Conservation (phyloP, 1,139 yeast species). For the Geotrichum fermentans region DNA sequence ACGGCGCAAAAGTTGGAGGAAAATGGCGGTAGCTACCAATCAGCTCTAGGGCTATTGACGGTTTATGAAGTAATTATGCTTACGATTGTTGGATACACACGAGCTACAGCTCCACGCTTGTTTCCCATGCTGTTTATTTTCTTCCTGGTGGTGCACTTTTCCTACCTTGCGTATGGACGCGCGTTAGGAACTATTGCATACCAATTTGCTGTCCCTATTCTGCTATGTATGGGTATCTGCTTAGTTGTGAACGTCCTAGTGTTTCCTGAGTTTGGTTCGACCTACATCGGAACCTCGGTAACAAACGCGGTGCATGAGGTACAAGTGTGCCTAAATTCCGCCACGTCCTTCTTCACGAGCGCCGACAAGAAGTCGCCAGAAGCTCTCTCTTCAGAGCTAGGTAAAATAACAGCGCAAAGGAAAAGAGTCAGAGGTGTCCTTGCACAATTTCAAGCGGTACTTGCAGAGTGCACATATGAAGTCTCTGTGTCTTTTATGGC, state of each 20-base stretch:
- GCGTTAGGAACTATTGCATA: conserved; percentile 36
- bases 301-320: conserved; percentile 41
- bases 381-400: conserved; percentile 20
- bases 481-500: conserved; percentile 46
- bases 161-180: conserved; percentile 39
- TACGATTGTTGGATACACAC: conserved; percentile 46
- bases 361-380: conserved; percentile 20
- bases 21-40: conserved; percentile 25
- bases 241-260: conserved; percentile 41
- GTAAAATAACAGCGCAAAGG: conserved; percentile 21
- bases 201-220: conserved; percentile 43
- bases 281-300: conserved; percentile 44
- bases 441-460: conserved; percentile 38
- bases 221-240: conserved; percentile 44
- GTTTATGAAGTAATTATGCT: conserved; percentile 46
- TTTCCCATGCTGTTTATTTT: conserved; percentile 45
- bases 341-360: conserved; percentile 41
- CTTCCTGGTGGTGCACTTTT: conserved; percentile 47
- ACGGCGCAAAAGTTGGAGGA: conserved; percentile 38
- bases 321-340: conserved; percentile 39
- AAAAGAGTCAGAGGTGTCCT: conserved; percentile 35
- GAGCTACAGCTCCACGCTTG: conserved; percentile 45
- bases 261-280: conserved; percentile 51
- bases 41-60: conserved; percentile 44
- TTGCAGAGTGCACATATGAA: conserved; percentile 47